Conservation (phyloP, 2,329 filamentous ascomycete species). For the Juglanconis oblonga region DNA sequence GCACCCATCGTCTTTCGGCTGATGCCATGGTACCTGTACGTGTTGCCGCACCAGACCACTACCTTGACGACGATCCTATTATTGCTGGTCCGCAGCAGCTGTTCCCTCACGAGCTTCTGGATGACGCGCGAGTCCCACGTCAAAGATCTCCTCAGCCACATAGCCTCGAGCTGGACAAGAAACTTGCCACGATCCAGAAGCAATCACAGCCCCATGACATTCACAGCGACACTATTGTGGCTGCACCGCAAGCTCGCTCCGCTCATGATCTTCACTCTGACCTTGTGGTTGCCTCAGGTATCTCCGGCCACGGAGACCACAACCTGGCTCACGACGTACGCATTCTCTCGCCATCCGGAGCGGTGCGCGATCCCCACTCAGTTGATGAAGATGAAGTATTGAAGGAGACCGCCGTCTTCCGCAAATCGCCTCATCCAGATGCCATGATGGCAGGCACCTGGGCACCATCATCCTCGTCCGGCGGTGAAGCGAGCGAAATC, state of each 20-base stretch:
- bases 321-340: slow-evolving; percentile 15
- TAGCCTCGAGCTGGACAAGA: slow-evolving; percentile 12
- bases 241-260: neutral
- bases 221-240: slow-evolving; percentile 1
- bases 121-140: slow-evolving; percentile 3
- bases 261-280: slow-evolving; percentile 5
- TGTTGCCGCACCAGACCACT: slow-evolving; percentile 1
- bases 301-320: neutral
- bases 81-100: slow-evolving; percentile 4
- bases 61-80: slow-evolving; percentile 12
- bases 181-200: neutral
- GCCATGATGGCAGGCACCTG: slow-evolving; percentile 10
- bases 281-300: neutral
- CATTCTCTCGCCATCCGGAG: slow-evolving; percentile 14
- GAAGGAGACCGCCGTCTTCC: slow-evolving; percentile 9
- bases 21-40: slow-evolving; percentile 10
- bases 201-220: neutral
- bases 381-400: slow-evolving; percentile 9
- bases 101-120: slow-evolving; percentile 14
- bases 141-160: slow-evolving; percentile 2
- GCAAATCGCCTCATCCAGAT: slow-evolving; percentile 15
- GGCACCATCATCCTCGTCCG: neutral
- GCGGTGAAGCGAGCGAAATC: neutral
- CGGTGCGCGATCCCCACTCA: slow-evolving; percentile 7
- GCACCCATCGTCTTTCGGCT: slow-evolving; percentile 9